Evolutionary conservation across 805 yeast species (phyloP), one percentile per base, ranked within the genome.

Genomic region (Starmerella vaccinii): DNA sequence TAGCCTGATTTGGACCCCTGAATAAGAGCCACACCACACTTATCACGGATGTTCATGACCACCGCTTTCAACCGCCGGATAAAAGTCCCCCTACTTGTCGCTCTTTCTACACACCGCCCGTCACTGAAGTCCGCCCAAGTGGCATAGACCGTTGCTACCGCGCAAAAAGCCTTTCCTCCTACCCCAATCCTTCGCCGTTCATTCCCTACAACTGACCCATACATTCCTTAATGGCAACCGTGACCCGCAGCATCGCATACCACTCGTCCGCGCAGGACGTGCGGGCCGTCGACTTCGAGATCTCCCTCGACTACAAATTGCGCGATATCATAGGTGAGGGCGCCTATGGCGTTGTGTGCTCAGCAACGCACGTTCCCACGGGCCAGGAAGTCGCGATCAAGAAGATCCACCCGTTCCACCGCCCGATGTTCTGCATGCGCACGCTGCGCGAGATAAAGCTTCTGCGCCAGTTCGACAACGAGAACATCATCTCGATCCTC

Each of bases 301-400:
- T 90, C 24, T 80, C 89, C 26, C 84, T 83, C 54, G 88, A 85
- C 62, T 90, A 89, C 66, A 87, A 87, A 65, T 80, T 90, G 43
- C 72, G 81, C 47, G 87, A 85, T 57, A 77, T 90, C 15, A 81
- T 90, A 1, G 97, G 97, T 8, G 95, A 88, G 66, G 97, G 97
- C 18, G 97, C 97, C 0, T 90, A 90, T 63, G 97, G 97, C 5
- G 80, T 89, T 12, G 97, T 90, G 10, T 69, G 96, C 65, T 78
- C 90, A 10, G 97, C 97, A 0, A 68, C 81, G 10, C 95, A 90
- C 67, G 77, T 78, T 61, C 95, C 95, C 5, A 77, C 92, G 1
- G 82, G 82, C 49, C 89, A 83, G 59, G 79, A 79, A 56, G 97
- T 90, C n/a, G 97, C 97, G 37, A 88, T 90, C 62, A 90, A 90